Evolutionary conservation across 192 early-diverging fungal species (phyloP).

Genomic region (Backusella liffmaniae): DNA sequence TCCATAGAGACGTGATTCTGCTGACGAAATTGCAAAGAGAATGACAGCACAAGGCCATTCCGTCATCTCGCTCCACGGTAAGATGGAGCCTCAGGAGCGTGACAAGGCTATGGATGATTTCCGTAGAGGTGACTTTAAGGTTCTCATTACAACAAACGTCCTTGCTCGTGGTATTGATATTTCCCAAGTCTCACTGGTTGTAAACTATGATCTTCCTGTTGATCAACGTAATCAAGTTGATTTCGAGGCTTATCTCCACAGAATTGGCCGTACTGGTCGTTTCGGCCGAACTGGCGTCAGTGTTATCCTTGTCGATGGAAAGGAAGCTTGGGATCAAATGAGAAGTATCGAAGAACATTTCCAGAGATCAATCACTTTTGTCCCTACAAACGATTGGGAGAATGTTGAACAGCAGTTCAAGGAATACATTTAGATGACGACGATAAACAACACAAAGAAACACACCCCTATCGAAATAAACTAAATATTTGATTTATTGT

Average conservation of each 20-base stretch:
- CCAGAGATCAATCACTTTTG: constrained; percentile 69
- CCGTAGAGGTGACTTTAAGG: constrained; percentile 85
- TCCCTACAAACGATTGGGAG: constrained; percentile 82
- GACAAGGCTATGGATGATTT: constrained; percentile 94
- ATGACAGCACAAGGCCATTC: constrained; percentile 84
- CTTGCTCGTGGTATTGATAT: constrained; percentile 98
- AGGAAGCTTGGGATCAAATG: constrained; percentile 73
- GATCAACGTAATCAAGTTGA: constrained; percentile 67
- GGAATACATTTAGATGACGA: constrained; percentile 53
- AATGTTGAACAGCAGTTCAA: constrained; percentile 87
- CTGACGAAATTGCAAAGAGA: constrained; percentile 69
- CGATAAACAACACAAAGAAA: background rate
- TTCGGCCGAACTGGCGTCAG: constrained; percentile 94
- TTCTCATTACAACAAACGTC: constrained; percentile 96
- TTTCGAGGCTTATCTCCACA: constrained; percentile 94
- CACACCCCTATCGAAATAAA: background rate
- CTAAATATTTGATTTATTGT: too few relatives aligned
- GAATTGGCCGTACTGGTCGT: constrained; percentile 96
- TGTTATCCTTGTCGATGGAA: constrained; percentile 93
- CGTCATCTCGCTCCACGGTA: constrained; percentile 85
- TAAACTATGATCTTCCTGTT: constrained; percentile 95
- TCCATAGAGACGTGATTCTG: constrained; percentile 72
- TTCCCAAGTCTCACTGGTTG: constrained; percentile 89
- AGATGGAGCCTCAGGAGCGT: constrained; percentile 70
- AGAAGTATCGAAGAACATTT: constrained; percentile 82